phyloP scores from a whole-genome alignment of 2,329 filamentous ascomycete species.

The Botryotinia narcissicola region DNA sequence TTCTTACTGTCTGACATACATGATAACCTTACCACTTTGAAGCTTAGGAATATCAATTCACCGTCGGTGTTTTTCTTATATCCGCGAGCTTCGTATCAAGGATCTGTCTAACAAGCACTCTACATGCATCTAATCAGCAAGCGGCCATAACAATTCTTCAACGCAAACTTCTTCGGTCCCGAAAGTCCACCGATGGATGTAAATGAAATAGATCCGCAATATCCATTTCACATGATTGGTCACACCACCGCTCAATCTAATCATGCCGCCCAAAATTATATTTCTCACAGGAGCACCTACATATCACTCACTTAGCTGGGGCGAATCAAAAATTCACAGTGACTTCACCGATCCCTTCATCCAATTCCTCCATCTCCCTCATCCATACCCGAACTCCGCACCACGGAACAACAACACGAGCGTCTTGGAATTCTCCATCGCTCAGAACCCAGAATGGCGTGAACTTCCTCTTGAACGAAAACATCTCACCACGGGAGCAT shows the following conservation, averaged over 20 bases:
- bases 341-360: slow-evolving; percentile 45
- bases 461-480: slow-evolving; percentile 49
- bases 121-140: background rate
- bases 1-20: background rate
- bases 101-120: no score
- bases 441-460: slow-evolving; percentile 46
- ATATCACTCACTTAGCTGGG: slow-evolving; percentile 53
- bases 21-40: background rate
- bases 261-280: slow-evolving; percentile 17
- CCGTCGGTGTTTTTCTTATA: background rate
- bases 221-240: background rate
- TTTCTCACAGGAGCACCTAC: slow-evolving; percentile 50
- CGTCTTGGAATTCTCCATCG: background rate
- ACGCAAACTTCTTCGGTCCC: background rate
- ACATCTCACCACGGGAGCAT: slow-evolving; percentile 50
- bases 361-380: slow-evolving; percentile 40
- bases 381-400: slow-evolving; percentile 1
- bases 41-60: background rate
- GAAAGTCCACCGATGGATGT: background rate
- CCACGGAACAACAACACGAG: slow-evolving; percentile 19
- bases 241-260: background rate
- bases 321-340: slow-evolving; percentile 49
- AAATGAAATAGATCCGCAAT: background rate
- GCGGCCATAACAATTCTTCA: background rate
- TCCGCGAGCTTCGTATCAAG: slow-evolving; percentile 2